A percentile compares a stretch with the other conserved stretches of the same genome.
Evolutionary conservation across 805 yeast genomes (phyloP).

Genomic region (Dipodascopsis uninucleata): DNA sequence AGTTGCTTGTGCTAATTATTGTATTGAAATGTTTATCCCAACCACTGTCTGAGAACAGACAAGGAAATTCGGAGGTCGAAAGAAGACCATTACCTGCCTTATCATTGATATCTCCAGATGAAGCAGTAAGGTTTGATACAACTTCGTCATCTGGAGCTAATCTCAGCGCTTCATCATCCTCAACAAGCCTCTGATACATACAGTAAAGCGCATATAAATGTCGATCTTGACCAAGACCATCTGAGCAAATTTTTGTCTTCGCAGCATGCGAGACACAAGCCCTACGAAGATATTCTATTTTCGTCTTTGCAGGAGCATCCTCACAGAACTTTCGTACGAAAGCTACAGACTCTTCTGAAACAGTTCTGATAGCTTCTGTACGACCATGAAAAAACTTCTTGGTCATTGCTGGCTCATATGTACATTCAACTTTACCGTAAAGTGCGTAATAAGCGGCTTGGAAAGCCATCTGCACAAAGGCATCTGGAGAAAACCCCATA

Average conservation of each 20-base stretch:
- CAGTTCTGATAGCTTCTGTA: constrained; percentile 88
- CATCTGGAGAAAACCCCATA: constrained; percentile 89
- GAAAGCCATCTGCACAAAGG: constrained; percentile 88
- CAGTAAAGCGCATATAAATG: constrained; percentile 84
- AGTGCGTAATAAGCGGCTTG: constrained; percentile 89
- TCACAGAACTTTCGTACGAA: constrained; percentile 86
- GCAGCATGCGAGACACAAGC: constrained; percentile 71
- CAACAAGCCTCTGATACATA: constrained; percentile 60
- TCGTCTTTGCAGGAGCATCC: constrained; percentile 53
- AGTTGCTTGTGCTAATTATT: constrained; percentile 76
- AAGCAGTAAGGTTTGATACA: constrained; percentile 17
- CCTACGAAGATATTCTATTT: constrained; percentile 54
- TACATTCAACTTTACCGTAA: constrained; percentile 88
- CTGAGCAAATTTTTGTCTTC: constrained; percentile 64
- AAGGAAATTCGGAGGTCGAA: constrained; percentile 47
- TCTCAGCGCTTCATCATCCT: constrained; percentile 27
- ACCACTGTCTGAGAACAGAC: constrained; percentile 77
- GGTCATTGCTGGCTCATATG: constrained; percentile 97
- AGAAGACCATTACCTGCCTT: not conserved
- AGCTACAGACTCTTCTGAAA: constrained; percentile 69
- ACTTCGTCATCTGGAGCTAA: constrained; percentile 16
- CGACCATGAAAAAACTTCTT: constrained; percentile 82
- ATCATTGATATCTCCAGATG: not conserved
- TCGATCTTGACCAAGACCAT: constrained; percentile 88
- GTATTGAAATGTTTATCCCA: constrained; percentile 84